phyloP scores from a whole-genome alignment of 176 grass and related monocot species.

The Saccharum officinarum region DNA sequence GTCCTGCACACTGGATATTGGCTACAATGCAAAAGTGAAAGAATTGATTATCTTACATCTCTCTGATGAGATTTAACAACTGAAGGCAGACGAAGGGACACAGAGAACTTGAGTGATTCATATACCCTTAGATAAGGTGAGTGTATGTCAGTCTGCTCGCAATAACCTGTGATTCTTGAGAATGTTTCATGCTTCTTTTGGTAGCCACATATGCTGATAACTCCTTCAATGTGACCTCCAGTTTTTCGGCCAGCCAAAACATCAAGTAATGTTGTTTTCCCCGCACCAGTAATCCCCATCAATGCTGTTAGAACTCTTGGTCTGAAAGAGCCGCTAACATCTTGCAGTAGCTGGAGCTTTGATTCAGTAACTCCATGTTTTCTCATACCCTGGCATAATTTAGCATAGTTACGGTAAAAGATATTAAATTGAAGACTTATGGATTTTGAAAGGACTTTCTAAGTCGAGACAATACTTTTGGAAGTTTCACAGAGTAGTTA shows the following conservation, averaged over 20 bases:
- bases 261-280: slow-evolving; percentile 86
- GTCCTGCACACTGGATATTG: too few relatives aligned
- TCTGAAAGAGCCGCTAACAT: slow-evolving; percentile 72
- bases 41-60: slow-evolving; percentile 42
- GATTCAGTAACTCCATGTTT: slow-evolving; percentile 63
- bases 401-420: not conserved
- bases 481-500: too few relatives aligned
- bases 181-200: slow-evolving; percentile 83
- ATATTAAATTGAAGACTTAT: not conserved
- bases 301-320: slow-evolving; percentile 86
- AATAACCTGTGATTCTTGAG: slow-evolving; percentile 87
- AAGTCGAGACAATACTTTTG: too few relatives aligned
- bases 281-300: slow-evolving; percentile 92
- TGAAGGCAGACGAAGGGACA: slow-evolving; percentile 84
- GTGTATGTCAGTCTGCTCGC: slow-evolving; percentile 83
- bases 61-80: slow-evolving; percentile 58
- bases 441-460: not conserved
- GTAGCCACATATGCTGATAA: slow-evolving; percentile 65
- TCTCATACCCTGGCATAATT: slow-evolving; percentile 56
- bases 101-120: slow-evolving; percentile 78
- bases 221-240: slow-evolving; percentile 70
- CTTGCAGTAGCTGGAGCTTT: slow-evolving; percentile 74
- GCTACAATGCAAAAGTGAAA: not conserved
- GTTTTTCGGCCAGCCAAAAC: slow-evolving; percentile 93
- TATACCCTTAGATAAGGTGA: slow-evolving; percentile 73